Percentiles rank a stretch among this genome's conserved stretches.
Conservation (phyloP, 2,329 filamentous ascomycete genomes). For the Claviceps sp. region DNA sequence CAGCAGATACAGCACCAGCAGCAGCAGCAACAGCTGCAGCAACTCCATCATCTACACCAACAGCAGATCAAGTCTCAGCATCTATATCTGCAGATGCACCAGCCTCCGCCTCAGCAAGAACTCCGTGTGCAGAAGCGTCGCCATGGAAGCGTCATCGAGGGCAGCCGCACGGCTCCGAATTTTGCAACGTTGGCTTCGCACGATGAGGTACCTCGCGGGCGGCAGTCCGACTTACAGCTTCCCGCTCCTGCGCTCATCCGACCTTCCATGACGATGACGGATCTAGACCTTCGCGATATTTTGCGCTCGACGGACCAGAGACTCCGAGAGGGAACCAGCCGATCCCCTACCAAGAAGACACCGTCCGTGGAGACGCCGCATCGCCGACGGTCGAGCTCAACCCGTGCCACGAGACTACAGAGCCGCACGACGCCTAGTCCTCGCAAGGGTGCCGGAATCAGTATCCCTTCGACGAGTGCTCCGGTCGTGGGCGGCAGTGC, state of each 20-base stretch:
- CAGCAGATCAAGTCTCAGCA: background rate
- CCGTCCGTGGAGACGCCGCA: slow-evolving; percentile 13
- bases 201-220: slow-evolving; percentile 6
- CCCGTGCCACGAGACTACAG: slow-evolving; percentile 7
- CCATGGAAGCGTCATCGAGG: background rate
- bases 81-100: background rate
- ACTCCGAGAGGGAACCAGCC: slow-evolving; percentile 25
- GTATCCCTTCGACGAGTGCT: slow-evolving; percentile 8
- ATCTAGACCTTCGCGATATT: slow-evolving; percentile 37
- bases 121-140: slow-evolving; percentile 10
- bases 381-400: slow-evolving; percentile 3
- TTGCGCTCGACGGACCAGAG: slow-evolving; percentile 39
- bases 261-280: slow-evolving; percentile 22
- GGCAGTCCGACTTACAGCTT: slow-evolving; percentile 1
- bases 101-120: slow-evolving; percentile 6
- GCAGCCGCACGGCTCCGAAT: slow-evolving; percentile 11
- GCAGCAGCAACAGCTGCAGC: background rate
- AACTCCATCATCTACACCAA: background rate
- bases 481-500: slow-evolving; percentile 21
- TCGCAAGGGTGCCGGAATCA: slow-evolving; percentile 13
- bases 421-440: slow-evolving; percentile 14
- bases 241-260: slow-evolving; percentile 11
- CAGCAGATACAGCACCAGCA: background rate
- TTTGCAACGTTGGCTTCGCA: slow-evolving; percentile 5
- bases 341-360: slow-evolving; percentile 17